A percentile compares a stretch with the other conserved stretches of the same genome.
phyloP scores from a whole-genome alignment of 805 yeast genomes.

The Blastobotrys parvus region DNA sequence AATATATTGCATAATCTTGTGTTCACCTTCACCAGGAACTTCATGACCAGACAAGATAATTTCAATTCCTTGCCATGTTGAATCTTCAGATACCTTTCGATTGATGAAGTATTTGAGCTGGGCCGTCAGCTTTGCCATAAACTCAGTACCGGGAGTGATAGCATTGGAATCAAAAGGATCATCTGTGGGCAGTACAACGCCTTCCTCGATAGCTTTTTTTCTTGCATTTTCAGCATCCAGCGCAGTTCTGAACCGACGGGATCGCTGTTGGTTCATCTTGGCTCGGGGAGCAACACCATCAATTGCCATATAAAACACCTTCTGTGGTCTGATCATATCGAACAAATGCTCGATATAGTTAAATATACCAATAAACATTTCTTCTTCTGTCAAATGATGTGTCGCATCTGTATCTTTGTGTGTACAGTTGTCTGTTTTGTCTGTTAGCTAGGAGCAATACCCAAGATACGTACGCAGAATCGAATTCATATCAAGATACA shows the following conservation, averaged over 20 bases:
- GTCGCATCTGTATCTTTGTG: conserved; percentile 67
- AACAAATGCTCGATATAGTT: conserved; percentile 91
- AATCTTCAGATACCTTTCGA: conserved; percentile 77
- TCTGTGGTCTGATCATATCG: conserved; percentile 75
- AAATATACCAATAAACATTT: conserved; percentile 86
- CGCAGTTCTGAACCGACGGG: conserved; percentile 91
- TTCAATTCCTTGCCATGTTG: conserved; percentile 74
- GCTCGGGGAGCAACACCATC: conserved; percentile 99
- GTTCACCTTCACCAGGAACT: conserved; percentile 99
- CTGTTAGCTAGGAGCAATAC: not conserved
- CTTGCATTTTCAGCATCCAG: conserved; percentile 79
- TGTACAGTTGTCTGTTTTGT: conserved; percentile 53
- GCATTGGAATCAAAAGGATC: conserved; percentile 87
- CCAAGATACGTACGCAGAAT: conserved; percentile 51
- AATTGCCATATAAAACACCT: conserved; percentile 89
- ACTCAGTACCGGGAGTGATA: conserved; percentile 95
- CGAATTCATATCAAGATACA: conserved; percentile 96
- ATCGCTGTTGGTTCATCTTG: conserved; percentile 95
- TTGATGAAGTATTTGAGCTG: conserved; percentile 82
- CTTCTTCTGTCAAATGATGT: conserved; percentile 71
- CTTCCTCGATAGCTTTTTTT: conserved; percentile 63
- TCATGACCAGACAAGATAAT: conserved; percentile 86
- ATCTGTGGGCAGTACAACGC: conserved; percentile 71
- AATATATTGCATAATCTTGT: conserved; percentile 89
- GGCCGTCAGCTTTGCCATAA: conserved; percentile 80